Conservation (phyloP, 495 filamentous ascomycete species). For the Annulohypoxylon moriforme region DNA sequence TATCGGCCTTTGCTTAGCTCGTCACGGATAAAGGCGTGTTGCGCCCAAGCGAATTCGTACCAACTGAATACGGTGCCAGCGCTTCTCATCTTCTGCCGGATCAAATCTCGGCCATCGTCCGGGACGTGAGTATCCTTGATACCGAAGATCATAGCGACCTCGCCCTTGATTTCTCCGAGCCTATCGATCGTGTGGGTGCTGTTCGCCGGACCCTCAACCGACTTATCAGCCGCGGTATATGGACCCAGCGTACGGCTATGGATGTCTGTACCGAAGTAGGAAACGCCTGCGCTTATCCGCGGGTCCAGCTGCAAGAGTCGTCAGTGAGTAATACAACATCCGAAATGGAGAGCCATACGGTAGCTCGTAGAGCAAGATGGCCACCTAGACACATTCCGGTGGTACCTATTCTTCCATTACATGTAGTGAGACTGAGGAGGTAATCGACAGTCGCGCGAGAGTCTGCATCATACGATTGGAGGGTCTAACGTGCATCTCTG, state of each 20-base stretch:
- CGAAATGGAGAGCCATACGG: constrained; percentile 49
- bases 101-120: constrained; percentile 83
- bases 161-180: constrained; percentile 77
- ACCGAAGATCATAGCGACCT: constrained; percentile 85
- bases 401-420: constrained; percentile 84
- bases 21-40: constrained; percentile 97
- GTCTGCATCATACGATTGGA: constrained; percentile 92
- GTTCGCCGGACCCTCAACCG: constrained; percentile 42
- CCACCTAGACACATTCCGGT: constrained; percentile 98
- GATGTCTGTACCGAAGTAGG: constrained; percentile 95
- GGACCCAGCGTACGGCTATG: constrained; percentile 79
- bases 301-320: constrained; percentile 66
- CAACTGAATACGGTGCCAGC: constrained; percentile 80
- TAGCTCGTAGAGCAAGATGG: constrained; percentile 87
- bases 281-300: constrained; percentile 78
- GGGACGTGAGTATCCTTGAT: constrained; percentile 92
- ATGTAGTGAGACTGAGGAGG: constrained; percentile 79
- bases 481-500: constrained; percentile 62
- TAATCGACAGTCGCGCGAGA: constrained; percentile 76
- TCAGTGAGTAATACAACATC: constrained; percentile 7
- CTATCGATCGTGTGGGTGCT: constrained; percentile 59
- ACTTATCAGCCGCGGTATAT: constrained; percentile 47
- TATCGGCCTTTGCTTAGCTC: constrained; percentile 94
- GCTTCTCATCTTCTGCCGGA: constrained; percentile 83
- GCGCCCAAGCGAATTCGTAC: constrained; percentile 91